phyloP scores from a whole-genome alignment of 495 filamentous ascomycete genomes.

The Penicillium argentinense region DNA sequence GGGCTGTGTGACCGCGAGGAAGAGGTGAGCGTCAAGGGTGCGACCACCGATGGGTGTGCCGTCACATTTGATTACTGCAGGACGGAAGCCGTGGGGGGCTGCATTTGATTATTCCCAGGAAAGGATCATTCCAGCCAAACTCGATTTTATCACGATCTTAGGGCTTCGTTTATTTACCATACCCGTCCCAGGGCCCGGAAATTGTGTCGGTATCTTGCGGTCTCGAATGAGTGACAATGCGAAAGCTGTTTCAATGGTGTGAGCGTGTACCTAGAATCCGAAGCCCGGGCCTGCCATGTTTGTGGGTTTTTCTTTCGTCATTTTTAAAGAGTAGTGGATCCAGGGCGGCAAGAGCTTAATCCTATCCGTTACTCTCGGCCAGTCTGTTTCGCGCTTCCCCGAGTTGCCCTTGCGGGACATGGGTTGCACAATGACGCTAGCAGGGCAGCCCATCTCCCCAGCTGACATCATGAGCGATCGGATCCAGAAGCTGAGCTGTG shows the following conservation, averaged over 20 bases:
- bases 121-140: not conserved
- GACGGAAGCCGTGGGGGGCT: slow-evolving; percentile 6
- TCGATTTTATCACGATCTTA: too few species aligned
- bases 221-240: too few species aligned
- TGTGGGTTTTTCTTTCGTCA: too few species aligned
- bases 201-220: too few species aligned
- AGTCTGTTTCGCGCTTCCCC: not conserved
- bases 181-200: too few species aligned
- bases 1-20: slow-evolving; percentile 21
- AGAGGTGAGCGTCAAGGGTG: slow-evolving; percentile 15
- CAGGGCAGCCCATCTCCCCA: slow-evolving; percentile 8
- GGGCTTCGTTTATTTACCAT: too few species aligned
- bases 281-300: too few species aligned
- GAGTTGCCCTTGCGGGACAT: slow-evolving; percentile 2
- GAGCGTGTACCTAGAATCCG: too few species aligned
- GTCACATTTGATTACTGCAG: slow-evolving; percentile 24
- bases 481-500: not conserved
- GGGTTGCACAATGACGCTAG: slow-evolving; percentile 27
- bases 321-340: too few species aligned
- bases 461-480: slow-evolving; percentile 17
- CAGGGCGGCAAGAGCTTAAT: slow-evolving; percentile 11
- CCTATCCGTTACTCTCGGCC: not conserved
- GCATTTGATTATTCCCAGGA: not conserved
- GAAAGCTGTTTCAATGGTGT: too few species aligned
- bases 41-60: slow-evolving; percentile 12